Evolutionary conservation across 2,329 filamentous ascomycete genomes (phyloP).

Genomic region (Pseudogymnoascus sp.): DNA sequence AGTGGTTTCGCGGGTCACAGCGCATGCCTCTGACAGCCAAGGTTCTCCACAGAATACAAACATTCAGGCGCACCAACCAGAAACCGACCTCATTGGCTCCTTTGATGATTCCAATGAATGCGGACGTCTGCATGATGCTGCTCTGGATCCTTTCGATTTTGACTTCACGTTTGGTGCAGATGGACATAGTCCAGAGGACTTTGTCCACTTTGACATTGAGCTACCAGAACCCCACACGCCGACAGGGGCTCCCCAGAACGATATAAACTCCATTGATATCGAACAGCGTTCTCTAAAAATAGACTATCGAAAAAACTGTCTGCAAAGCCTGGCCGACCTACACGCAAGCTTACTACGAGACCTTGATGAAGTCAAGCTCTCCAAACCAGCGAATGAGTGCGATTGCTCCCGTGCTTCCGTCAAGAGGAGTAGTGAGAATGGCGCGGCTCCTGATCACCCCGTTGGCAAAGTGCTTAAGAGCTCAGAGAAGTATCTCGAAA

Average conservation of each 20-base stretch:
- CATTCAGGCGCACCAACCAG: background rate
- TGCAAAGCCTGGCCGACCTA: background rate
- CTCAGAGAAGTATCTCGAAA: background rate
- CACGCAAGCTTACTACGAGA: background rate
- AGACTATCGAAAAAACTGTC: background rate
- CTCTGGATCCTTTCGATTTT: background rate
- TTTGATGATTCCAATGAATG: background rate
- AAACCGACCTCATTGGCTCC: background rate
- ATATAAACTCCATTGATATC: background rate
- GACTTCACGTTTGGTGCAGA: background rate
- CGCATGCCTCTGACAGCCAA: background rate
- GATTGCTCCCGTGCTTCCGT: background rate
- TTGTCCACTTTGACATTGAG: background rate
- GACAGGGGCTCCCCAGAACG: background rate
- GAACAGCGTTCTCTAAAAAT: background rate
- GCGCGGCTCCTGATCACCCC: background rate
- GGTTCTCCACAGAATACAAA: background rate
- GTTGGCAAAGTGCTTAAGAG: background rate
- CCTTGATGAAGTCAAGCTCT: slow-evolving; percentile 2
- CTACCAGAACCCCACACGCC: background rate
- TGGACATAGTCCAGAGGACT: background rate
- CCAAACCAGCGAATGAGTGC: background rate
- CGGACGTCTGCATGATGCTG: background rate
- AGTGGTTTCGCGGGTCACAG: background rate
- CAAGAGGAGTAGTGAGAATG: background rate